A percentile compares a stretch with the other conserved stretches of the same genome.
These are phyloP conservation scores for Ambrosia hybrid DNA, from an alignment of 140 eudicot genomes.

Conservation along the genomic window DNA sequence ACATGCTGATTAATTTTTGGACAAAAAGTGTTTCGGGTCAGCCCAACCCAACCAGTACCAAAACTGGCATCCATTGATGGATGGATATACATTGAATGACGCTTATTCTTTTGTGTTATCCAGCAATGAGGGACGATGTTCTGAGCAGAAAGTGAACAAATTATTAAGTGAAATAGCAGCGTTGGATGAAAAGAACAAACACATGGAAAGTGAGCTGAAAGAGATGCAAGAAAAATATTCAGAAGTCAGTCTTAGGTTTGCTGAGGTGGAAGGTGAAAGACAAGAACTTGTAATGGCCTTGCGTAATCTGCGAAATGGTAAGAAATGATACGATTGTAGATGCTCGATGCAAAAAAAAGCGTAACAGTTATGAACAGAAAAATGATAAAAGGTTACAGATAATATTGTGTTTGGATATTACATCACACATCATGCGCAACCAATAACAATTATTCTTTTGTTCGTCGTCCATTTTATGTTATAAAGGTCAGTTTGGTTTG, in stretches of 20 bases:
- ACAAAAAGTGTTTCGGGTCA: background rate
- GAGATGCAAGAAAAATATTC: conserved; percentile 94
- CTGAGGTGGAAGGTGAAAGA: conserved; percentile 99
- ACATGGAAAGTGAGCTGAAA: conserved; percentile 73
- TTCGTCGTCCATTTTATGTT: conserved; percentile 8
- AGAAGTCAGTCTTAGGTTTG: conserved; percentile 89
- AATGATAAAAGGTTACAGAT: conserved; percentile 23
- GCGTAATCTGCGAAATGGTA: conserved; percentile 72
- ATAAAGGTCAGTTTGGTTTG: background rate
- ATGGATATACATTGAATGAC: conserved; percentile 11
- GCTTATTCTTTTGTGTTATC: conserved; percentile 13
- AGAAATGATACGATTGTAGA: conserved; percentile 36
- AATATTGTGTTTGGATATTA: conserved; percentile 19
- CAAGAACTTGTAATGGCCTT: conserved; percentile 88
- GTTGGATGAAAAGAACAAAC: conserved; percentile 66
- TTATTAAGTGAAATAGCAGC: conserved; percentile 55
- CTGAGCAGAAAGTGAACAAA: conserved; percentile 32
- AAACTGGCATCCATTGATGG: background rate
- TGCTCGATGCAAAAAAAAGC: conserved; percentile 16
- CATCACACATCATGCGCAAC: conserved; percentile 30
- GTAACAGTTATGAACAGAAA: conserved; percentile 29
- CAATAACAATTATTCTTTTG: conserved; percentile 20
- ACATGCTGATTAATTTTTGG: background rate
- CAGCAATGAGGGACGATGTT: conserved; percentile 30
- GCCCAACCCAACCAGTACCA: background rate